Conservation (phyloP, 2,329 filamentous ascomycete genomes). For the Penicillium sp. region DNA sequence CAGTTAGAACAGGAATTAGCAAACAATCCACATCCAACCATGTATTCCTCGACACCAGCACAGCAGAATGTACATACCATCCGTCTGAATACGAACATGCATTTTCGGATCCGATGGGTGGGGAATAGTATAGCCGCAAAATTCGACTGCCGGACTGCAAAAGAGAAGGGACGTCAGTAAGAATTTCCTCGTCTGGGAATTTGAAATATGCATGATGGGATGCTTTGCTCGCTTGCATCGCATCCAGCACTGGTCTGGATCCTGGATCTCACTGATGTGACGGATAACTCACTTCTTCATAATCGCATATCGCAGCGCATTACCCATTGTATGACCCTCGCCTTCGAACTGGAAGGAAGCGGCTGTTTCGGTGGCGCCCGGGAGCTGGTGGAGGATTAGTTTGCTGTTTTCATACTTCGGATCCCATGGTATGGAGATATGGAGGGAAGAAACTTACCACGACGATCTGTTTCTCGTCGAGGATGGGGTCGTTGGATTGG, state of each 20-base stretch:
- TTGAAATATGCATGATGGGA: no score
- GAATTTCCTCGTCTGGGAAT: background rate
- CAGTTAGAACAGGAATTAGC: background rate
- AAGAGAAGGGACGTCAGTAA: constrained; percentile 6
- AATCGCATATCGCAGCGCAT: constrained; percentile 88
- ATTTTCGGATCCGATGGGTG: constrained; percentile 95
- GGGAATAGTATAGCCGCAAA: constrained; percentile 96
- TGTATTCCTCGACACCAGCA: background rate
- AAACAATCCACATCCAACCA: background rate
- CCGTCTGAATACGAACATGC: constrained; percentile 97
- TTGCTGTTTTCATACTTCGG: background rate
- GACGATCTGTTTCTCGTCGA: constrained; percentile 54
- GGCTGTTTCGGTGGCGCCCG: constrained; percentile 76
- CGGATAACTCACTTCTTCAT: constrained; percentile 84
- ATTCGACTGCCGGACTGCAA: constrained; percentile 84
- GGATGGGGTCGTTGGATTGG: constrained; percentile 15
- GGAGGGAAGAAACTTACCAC: constrained; percentile 49
- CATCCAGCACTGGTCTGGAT: background rate
- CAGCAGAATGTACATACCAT: constrained; percentile 59
- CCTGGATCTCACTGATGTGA: background rate
- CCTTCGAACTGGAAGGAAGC: constrained; percentile 93
- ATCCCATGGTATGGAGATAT: background rate
- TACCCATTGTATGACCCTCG: constrained; percentile 93
- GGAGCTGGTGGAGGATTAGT: constrained; percentile 56
- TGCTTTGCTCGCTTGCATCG: no score